Conservation (phyloP, 768 basidiomycete species). For the Leccinum longicurvipes region DNA sequence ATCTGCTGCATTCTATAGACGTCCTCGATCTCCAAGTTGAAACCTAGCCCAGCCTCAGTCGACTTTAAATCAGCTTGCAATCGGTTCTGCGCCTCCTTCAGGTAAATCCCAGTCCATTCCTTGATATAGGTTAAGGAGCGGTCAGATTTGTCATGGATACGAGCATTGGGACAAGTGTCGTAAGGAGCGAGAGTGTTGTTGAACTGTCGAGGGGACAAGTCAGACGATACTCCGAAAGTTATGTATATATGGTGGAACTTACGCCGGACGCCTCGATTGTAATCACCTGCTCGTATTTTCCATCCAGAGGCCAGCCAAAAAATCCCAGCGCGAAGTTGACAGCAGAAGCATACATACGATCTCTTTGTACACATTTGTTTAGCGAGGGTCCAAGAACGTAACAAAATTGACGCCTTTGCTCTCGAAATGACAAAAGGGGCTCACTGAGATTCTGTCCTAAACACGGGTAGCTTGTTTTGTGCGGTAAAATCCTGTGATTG, state of each 20-base stretch:
- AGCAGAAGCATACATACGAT: conserved; percentile 69
- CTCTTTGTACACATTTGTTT: conserved; percentile 36
- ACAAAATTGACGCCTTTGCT: background rate
- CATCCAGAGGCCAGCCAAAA: conserved; percentile 70
- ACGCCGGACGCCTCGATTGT: conserved; percentile 64
- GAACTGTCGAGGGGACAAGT: conserved; percentile 39
- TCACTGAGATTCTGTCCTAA: conserved; percentile 74
- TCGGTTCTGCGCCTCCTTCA: conserved; percentile 60
- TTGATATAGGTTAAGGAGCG: conserved; percentile 57
- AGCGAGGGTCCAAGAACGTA: background rate
- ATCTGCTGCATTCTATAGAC: conserved; percentile 76
- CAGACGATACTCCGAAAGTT: conserved; percentile 6
- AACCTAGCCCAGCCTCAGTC: conserved; percentile 37
- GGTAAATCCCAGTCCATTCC: conserved; percentile 71
- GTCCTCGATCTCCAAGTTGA: conserved; percentile 62
- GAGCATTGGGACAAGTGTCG: conserved; percentile 72
- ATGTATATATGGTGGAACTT: conserved; percentile 27
- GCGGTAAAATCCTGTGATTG: conserved; percentile 54
- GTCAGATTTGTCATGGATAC: conserved; percentile 41
- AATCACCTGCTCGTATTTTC: conserved; percentile 73
- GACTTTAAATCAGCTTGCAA: conserved; percentile 49
- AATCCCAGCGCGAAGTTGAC: conserved; percentile 71
- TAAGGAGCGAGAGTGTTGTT: conserved; percentile 89
- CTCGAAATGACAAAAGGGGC: conserved; percentile 14
- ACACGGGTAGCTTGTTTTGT: conserved; percentile 64